Percentiles rank a stretch among this genome's conserved stretches.
phyloP scores from a whole-genome alignment of 2,329 filamentous ascomycete species.

The Diaporthe nobilis region DNA sequence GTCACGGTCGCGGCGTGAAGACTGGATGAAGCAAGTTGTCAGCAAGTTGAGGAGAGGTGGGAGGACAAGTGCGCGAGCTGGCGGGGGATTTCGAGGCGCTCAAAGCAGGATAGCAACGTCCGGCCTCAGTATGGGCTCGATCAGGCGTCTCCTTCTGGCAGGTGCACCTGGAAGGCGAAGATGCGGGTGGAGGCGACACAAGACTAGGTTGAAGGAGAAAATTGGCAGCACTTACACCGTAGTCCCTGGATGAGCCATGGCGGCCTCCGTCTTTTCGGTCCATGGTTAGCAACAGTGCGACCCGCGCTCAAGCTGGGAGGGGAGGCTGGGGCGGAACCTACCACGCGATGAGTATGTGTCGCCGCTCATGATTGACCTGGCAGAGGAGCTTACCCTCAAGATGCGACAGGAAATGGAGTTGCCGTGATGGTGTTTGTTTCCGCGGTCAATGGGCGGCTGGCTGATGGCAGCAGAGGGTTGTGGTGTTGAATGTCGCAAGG shows the following conservation, averaged over 20 bases:
- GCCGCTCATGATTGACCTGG: constrained; percentile 78
- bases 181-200: neutral
- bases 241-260: constrained; percentile 67
- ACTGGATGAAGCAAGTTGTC: constrained; percentile 37
- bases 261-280: constrained; percentile 60
- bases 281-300: constrained; percentile 47
- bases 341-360: constrained; percentile 86
- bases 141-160: too few relatives aligned
- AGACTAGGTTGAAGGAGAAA: neutral
- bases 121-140: neutral
- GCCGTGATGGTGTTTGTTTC: constrained; percentile 18
- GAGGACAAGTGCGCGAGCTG: neutral
- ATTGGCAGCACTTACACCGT: constrained; percentile 59
- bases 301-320: constrained; percentile 16
- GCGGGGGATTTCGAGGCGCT: neutral
- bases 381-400: constrained; percentile 23
- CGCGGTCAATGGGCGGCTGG: constrained; percentile 3
- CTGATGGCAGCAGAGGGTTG: constrained; percentile 23
- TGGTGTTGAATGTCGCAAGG: constrained; percentile 24
- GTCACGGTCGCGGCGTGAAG: constrained; percentile 53
- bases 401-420: constrained; percentile 32
- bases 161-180: neutral
- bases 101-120: neutral
- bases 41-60: constrained; percentile 16
- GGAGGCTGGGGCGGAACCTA: constrained; percentile 55